Conservation (phyloP, 2,329 filamentous ascomycete species). For the Colletotrichum magnum region DNA sequence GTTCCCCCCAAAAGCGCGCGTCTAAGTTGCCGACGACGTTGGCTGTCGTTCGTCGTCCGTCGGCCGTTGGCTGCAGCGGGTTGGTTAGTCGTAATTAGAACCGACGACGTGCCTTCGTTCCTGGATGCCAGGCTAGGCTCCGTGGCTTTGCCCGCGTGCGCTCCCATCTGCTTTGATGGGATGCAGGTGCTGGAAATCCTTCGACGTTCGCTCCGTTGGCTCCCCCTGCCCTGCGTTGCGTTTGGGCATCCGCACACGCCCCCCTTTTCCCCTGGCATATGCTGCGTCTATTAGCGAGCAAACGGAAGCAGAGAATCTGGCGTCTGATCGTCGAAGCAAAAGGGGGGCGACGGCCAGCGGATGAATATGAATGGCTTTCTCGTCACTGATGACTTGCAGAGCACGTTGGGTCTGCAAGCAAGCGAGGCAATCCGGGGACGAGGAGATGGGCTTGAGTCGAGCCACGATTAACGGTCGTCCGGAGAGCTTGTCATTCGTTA, state of each 20-base stretch:
- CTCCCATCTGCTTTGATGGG: constrained; percentile 2
- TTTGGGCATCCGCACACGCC: constrained; percentile 21
- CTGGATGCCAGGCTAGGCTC: not conserved
- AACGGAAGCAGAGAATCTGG: constrained; percentile 17
- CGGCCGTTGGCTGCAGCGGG: constrained; percentile 12
- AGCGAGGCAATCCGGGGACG: too few species aligned
- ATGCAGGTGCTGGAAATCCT: constrained; percentile 27
- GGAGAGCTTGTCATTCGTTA: constrained; percentile 4
- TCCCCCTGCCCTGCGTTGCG: constrained; percentile 14
- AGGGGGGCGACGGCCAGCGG: not conserved
- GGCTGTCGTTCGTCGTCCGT: not conserved
- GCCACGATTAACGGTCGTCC: not conserved
- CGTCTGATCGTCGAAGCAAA: constrained; percentile 16
- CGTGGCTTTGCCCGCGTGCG: constrained; percentile 10
- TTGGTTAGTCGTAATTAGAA: constrained; percentile 8
- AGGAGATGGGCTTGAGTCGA: not conserved
- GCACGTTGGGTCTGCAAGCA: constrained; percentile 12
- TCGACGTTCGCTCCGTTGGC: constrained; percentile 2
- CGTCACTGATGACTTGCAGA: constrained; percentile 22
- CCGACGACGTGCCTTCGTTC: constrained; percentile 15
- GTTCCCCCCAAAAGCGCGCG: constrained; percentile 34
- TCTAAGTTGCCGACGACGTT: constrained; percentile 30
- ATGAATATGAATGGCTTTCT: not conserved
- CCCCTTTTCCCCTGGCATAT: constrained; percentile 16
- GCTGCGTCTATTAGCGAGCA: constrained; percentile 8